Evolutionary conservation across 2,329 filamentous ascomycete genomes (phyloP).

Genomic region (Pseudogymnoascus sp.): DNA sequence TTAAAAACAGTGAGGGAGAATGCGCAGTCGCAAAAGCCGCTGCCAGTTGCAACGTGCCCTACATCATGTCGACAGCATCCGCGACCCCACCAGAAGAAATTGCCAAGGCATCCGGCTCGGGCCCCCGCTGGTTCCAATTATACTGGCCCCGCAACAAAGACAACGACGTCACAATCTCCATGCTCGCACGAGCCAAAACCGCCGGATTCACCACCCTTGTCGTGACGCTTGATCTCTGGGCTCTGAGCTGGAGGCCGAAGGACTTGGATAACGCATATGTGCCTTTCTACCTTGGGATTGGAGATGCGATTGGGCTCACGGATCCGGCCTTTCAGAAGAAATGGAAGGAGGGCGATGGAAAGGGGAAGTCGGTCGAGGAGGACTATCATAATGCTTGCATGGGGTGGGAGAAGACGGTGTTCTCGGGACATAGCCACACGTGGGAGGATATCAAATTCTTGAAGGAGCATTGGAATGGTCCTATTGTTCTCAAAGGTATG

Average conservation of each 20-base stretch:
- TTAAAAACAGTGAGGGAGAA: slow-evolving; percentile 54
- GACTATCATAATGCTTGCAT: slow-evolving; percentile 47
- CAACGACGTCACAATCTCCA: slow-evolving; percentile 48
- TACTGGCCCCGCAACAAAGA: slow-evolving; percentile 52
- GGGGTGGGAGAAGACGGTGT: slow-evolving; percentile 57
- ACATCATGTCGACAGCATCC: slow-evolving; percentile 53
- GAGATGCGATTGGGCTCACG: slow-evolving; percentile 49
- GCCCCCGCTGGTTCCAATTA: slow-evolving; percentile 53
- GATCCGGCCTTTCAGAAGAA: slow-evolving; percentile 53
- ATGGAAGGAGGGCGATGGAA: slow-evolving; percentile 33
- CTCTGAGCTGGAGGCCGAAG: slow-evolving; percentile 54
- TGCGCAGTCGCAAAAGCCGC: slow-evolving; percentile 53
- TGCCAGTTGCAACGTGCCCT: slow-evolving; percentile 51
- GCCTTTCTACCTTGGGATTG: slow-evolving; percentile 55
- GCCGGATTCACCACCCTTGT: slow-evolving; percentile 51
- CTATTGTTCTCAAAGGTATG: slow-evolving; percentile 42
- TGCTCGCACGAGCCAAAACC: slow-evolving; percentile 48
- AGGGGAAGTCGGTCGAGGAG: slow-evolving; percentile 45
- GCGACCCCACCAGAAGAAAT: slow-evolving; percentile 48
- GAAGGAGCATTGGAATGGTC: slow-evolving; percentile 51
- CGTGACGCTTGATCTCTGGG: slow-evolving; percentile 57
- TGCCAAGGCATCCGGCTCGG: slow-evolving; percentile 45
- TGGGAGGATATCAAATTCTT: slow-evolving; percentile 59
- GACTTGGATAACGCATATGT: slow-evolving; percentile 52
- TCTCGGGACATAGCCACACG: slow-evolving; percentile 55